Percentiles rank a stretch among this genome's conserved stretches.
Conservation (phyloP, 1,139 yeast species). For the Saccharomyces hybrid region DNA sequence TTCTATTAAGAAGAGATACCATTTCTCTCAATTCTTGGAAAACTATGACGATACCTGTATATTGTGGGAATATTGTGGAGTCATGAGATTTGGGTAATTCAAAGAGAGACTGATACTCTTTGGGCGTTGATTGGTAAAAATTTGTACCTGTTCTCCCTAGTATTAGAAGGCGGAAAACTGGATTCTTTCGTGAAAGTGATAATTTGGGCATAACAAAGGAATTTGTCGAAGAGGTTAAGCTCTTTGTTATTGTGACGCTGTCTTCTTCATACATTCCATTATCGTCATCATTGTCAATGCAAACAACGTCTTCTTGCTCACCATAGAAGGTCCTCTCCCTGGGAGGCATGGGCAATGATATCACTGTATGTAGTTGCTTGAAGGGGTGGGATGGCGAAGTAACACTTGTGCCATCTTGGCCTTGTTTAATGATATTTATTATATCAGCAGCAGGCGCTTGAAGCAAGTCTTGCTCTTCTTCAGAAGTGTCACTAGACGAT, state of each 20-base stretch:
- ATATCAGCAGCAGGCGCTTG: not conserved
- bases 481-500: constrained; percentile 30
- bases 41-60: constrained; percentile 22
- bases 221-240: constrained; percentile 20
- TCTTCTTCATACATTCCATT: constrained; percentile 16
- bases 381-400: not conserved
- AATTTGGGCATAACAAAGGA: constrained; percentile 32
- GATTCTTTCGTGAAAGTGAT: constrained; percentile 17
- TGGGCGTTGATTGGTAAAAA: constrained; percentile 23
- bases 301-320: not conserved
- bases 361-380: not conserved
- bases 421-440: not conserved
- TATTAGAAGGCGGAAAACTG: constrained; percentile 18
- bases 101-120: constrained; percentile 18
- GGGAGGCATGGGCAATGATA: constrained; percentile 6
- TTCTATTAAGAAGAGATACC: constrained; percentile 19
- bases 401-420: not conserved
- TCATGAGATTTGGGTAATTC: constrained; percentile 16
- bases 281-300: not conserved
- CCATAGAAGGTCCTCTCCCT: not conserved
- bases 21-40: constrained; percentile 24
- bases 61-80: constrained; percentile 14
- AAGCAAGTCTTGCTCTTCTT: constrained; percentile 19
- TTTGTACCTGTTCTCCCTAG: constrained; percentile 23
- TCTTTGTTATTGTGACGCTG: constrained; percentile 20